Conservation (phyloP, 805 yeast genomes). For the Candida mattraensis region DNA sequence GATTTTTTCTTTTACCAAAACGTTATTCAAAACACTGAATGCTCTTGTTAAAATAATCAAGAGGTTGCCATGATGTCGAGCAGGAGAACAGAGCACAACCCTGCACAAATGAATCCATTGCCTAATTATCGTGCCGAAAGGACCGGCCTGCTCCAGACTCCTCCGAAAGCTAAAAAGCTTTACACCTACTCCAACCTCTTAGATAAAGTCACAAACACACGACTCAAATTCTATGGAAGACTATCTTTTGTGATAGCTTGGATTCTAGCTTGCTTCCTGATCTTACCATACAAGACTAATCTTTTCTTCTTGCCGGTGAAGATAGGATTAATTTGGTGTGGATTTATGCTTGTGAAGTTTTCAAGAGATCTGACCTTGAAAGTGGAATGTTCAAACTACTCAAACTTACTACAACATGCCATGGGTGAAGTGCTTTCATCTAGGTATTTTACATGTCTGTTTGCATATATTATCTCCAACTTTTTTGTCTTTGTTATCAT, state of each 20-base stretch:
- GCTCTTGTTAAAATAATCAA: too few species aligned
- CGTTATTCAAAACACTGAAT: too few species aligned
- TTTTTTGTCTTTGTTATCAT: constrained; percentile 18
- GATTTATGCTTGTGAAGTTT: constrained; percentile 29
- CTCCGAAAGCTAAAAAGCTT: constrained; percentile 21
- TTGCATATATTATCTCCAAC: constrained; percentile 25
- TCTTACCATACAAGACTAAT: constrained; percentile 23
- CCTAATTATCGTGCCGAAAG: too few species aligned
- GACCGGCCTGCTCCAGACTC: too few species aligned
- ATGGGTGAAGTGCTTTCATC: constrained; percentile 26
- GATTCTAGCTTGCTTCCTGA: constrained; percentile 19
- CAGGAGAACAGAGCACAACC: too few species aligned
- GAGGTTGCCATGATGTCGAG: too few species aligned
- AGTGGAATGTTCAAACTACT: constrained; percentile 25
- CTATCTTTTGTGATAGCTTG: constrained; percentile 26
- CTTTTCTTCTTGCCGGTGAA: constrained; percentile 28
- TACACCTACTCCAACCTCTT: constrained; percentile 25
- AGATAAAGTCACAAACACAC: constrained; percentile 23
- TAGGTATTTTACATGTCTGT: constrained; percentile 20
- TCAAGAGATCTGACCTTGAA: constrained; percentile 30
- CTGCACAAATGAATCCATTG: too few species aligned
- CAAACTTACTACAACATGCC: constrained; percentile 27
- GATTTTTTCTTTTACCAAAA: too few species aligned
- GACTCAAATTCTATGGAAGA: constrained; percentile 32
- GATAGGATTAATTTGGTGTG: constrained; percentile 26